Conservation (phyloP, 164 flowering plant species). For the Stephania yunnanensis region DNA sequence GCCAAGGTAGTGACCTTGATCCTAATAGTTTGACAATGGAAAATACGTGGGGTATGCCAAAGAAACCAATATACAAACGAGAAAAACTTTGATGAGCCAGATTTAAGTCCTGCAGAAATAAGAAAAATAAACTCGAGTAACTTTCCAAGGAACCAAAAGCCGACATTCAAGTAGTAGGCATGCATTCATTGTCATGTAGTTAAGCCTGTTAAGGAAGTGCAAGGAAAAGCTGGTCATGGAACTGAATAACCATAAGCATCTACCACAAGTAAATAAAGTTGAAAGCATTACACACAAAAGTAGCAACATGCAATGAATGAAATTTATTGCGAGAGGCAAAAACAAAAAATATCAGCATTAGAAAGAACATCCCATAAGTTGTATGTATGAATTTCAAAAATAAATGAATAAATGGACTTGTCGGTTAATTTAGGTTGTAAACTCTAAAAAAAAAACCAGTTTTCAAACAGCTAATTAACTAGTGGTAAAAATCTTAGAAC, state of each 20-base stretch:
- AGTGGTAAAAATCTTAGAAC: too few relatives aligned
- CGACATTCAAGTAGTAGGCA: not conserved
- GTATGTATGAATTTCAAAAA: not conserved
- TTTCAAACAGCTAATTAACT: too few relatives aligned
- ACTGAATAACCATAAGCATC: not conserved
- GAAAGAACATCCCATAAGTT: not conserved
- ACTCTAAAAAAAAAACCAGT: too few relatives aligned
- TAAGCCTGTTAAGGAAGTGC: constrained; percentile 2
- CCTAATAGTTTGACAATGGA: constrained; percentile 78
- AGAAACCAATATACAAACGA: constrained; percentile 78
- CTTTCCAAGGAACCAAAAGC: not conserved
- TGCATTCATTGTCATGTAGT: not conserved
- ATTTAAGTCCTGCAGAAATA: constrained; percentile 65
- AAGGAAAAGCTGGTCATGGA: not conserved
- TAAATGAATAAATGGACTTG: too few relatives aligned
- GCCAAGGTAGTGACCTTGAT: constrained; percentile 96
- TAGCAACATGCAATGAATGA: not conserved
- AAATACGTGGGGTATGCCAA: constrained; percentile 90
- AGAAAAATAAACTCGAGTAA: not conserved
- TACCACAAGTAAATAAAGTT: not conserved
- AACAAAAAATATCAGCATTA: not conserved
- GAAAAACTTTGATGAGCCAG: constrained; percentile 92
- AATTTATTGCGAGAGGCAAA: not conserved
- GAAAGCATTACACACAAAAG: not conserved
- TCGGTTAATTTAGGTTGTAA: too few relatives aligned